Evolutionary conservation across 225 moss, liverwort and hornwort genomes (phyloP), one percentile per base, ranked within the genome.

Genomic region (Climacium dendroides): DNA sequence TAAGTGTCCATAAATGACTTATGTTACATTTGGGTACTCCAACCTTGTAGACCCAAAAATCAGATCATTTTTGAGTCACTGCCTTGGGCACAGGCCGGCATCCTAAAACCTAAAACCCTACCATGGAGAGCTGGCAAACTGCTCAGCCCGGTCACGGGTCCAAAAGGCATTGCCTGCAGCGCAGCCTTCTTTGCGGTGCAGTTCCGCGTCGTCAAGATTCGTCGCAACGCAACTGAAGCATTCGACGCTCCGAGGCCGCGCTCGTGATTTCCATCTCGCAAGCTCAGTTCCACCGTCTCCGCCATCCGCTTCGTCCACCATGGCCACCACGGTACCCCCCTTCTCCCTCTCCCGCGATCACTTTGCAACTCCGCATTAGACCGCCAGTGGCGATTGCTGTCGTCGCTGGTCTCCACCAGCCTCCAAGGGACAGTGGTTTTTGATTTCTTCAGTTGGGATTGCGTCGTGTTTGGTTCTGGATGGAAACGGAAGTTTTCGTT

Each of bases 251-350:
- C 64, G 43, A 35, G 32, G 15, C 61, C 19, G 37, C 60, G 48
- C 60, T 61, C 3, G 48, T 48, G 84, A 20, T 43, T 30, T 28
- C 32, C 79, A 67, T 84, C 74, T 66, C 69, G 60, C 80, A 8
- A 43, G 24, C 66, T 39, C 60, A 5, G 20, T 28, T 57, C 15
- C 57, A 5, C 37, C 76, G 50, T n/a, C 20, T 65, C 78, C 85
- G 84, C 23, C 34, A 54, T 60, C 69, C 29, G 55, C 80, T 8
- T 61, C 57, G 14, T 15, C 41, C 89, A 50, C 79, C 86, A 91
- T 90, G 91, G 89, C 91, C 10, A 90, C 89, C 74, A 90, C 89
- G 83, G 91, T 90, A 75, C 61, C 10, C 11, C 7, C 45, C 13
- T 17, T 71, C 53, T 47, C 85, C 45, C 34, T 55, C 83, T 82